Evolutionary conservation across 352 stramenopile species (phyloP), one percentile per base, ranked within the genome.

Genomic region (Pythium apleroticum): DNA sequence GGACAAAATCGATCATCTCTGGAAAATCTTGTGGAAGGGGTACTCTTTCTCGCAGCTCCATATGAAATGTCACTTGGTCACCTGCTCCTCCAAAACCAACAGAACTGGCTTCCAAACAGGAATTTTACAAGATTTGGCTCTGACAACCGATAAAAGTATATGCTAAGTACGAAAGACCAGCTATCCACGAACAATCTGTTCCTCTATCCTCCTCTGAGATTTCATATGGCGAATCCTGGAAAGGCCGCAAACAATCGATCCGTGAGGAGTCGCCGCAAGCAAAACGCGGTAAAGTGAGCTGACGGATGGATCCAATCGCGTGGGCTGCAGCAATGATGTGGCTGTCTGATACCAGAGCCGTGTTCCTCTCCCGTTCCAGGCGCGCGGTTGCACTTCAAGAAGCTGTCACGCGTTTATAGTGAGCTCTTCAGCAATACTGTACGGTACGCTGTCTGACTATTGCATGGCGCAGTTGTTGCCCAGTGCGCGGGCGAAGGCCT

Each of bases 391-490:
- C 43, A 50, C 19, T 50, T 50, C 43, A 25, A 50, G n/a, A 17
- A 50, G 43, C 43, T 27, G 43, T 15, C 43, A 27, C 1, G 39
- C 22, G 12, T 2, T 17, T 41, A 6, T 15, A 19, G 35, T 35
- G 17, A n/a, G 46, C 46, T 27, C 24, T 20, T n/a, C 17, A 8
- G 14, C 3, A 10, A 7, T 0, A 49, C 20, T 49, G 17, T 24
- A 25, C n/a, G n/a, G n/a, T n/a, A n/a, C n/a, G 9, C n/a, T 28
- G n/a, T 54, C 27, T n/a, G 17, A 25, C 61, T 64, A 68, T 54
- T 72, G 65, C 59, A 72, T 68, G 37, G 65, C 65, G 46, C 65
- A 72, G 48, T 72, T 72, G 43, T 60, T 68, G 35, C 65, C 65
- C 22, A 72, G 54, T 25, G 65, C 55, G 25, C 48, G 59, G 27